Evolutionary conservation across 2,329 filamentous ascomycete species (phyloP).

Genomic region (Endocalyx cinctus): DNA sequence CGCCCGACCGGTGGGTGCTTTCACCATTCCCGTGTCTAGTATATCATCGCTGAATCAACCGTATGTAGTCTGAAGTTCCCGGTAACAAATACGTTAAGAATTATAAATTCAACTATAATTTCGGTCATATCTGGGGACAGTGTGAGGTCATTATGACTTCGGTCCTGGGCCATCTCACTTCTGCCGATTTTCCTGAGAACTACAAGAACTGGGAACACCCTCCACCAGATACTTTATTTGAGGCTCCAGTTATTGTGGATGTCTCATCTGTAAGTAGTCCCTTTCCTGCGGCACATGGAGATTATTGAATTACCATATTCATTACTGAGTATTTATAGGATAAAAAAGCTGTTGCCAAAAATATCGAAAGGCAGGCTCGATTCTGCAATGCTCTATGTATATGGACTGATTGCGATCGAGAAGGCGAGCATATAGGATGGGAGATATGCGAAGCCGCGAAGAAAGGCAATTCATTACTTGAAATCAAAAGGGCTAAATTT

Average conservation of each 20-base stretch:
- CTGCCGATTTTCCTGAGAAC: conserved; percentile 68
- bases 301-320: too few species aligned
- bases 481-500: conserved; percentile 83
- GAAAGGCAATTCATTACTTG: conserved; percentile 66
- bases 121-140: conserved; percentile 72
- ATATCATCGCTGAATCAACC: too few species aligned
- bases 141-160: conserved; percentile 91
- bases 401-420: conserved; percentile 98
- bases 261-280: conserved; percentile 63
- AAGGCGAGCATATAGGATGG: conserved; percentile 92
- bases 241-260: conserved; percentile 66
- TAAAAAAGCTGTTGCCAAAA: conserved; percentile 75
- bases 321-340: conserved; percentile 55
- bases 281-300: too few species aligned
- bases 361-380: conserved; percentile 76
- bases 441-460: conserved; percentile 82
- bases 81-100: conserved; percentile 88
- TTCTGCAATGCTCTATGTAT: conserved; percentile 77
- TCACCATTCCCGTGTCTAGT: too few species aligned
- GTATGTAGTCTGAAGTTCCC: too few species aligned
- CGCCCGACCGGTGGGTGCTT: conserved; percentile 59
- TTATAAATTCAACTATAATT: conserved; percentile 87
- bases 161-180: conserved; percentile 82
- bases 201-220: conserved; percentile 80
- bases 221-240: conserved; percentile 73